Conservation (phyloP, 2,329 filamentous ascomycete genomes). For the Ceratocystiopsis brevicomis region DNA sequence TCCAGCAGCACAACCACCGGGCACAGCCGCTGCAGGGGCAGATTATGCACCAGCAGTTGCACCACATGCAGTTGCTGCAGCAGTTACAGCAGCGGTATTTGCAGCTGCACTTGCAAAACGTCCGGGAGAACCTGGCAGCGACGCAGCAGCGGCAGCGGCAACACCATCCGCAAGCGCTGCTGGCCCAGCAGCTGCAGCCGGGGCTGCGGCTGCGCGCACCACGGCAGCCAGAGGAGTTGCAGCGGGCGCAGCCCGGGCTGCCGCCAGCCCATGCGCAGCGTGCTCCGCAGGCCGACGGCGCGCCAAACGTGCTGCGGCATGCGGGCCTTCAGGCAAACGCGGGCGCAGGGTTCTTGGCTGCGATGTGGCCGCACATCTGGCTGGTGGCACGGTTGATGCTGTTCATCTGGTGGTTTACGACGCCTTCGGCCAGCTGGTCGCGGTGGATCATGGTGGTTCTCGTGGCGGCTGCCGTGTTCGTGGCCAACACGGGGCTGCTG, state of each 20-base stretch:
- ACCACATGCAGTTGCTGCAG: slow-evolving; percentile 2
- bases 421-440: slow-evolving; percentile 36
- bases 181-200: not conserved
- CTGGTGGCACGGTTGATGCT: slow-evolving; percentile 35
- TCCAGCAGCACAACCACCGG: not conserved
- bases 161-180: slow-evolving; percentile 1
- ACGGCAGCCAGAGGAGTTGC: slow-evolving; percentile 13
- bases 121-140: too few species aligned
- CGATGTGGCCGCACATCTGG: slow-evolving; percentile 44
- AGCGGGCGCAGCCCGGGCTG: too few species aligned
- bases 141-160: too few species aligned
- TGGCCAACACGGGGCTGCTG: slow-evolving; percentile 40
- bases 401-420: slow-evolving; percentile 48
- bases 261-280: slow-evolving; percentile 13
- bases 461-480: slow-evolving; percentile 35
- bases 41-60: not conserved
- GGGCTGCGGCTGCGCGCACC: slow-evolving; percentile 1
- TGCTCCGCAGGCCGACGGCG: not conserved
- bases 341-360: slow-evolving; percentile 20
- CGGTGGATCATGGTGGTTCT: slow-evolving; percentile 36
- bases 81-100: slow-evolving; percentile 9
- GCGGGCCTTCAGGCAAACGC: slow-evolving; percentile 19
- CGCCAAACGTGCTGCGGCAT: slow-evolving; percentile 1
- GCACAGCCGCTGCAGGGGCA: slow-evolving; percentile 2
- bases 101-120: not conserved